These are phyloP conservation scores for Pestalotiopsis fici DNA, from an alignment of 2,329 filamentous ascomycete genomes.

Conservation along the genomic window DNA sequence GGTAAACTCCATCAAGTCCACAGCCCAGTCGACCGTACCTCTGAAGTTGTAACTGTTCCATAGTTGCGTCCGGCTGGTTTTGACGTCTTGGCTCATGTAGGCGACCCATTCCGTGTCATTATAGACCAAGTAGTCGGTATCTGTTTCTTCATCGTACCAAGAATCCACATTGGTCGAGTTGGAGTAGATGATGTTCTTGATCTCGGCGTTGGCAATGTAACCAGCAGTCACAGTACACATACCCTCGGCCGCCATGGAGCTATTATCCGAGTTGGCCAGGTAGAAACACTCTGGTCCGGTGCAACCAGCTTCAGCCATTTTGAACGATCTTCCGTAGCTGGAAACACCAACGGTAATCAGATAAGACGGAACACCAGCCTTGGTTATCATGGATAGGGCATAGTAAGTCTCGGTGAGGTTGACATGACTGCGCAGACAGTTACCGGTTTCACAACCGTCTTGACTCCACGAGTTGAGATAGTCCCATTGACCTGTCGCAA, in stretches of 20 bases:
- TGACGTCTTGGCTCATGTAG: slow-evolving; percentile 21
- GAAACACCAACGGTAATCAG: slow-evolving; percentile 33
- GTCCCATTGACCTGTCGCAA: slow-evolving; percentile 29
- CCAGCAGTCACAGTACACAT: slow-evolving; percentile 4
- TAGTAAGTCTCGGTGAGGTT: slow-evolving; percentile 30
- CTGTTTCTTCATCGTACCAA: not conserved
- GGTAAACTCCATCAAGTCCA: slow-evolving; percentile 25
- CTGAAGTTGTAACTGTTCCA: slow-evolving; percentile 25
- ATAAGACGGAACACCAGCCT: slow-evolving; percentile 34
- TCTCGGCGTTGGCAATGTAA: slow-evolving; percentile 24
- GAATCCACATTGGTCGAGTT: not conserved
- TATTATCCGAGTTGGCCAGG: not conserved
- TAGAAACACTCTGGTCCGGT: slow-evolving; percentile 24
- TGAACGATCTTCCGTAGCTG: slow-evolving; percentile 36
- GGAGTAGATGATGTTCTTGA: slow-evolving; percentile 24
- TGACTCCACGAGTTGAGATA: slow-evolving; percentile 25
- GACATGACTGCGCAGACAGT: slow-evolving; percentile 34
- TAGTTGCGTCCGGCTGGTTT: slow-evolving; percentile 15
- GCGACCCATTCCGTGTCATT: slow-evolving; percentile 4
- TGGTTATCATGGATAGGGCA: slow-evolving; percentile 16
- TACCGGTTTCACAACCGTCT: slow-evolving; percentile 27
- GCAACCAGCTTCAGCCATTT: slow-evolving; percentile 33
- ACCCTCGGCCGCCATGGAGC: not conserved
- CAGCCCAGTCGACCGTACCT: slow-evolving; percentile 33
- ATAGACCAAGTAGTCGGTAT: not conserved